Base-by-base conservation (phyloP, 805 yeast species). In the Wickerhamiella parazyma region DNA sequence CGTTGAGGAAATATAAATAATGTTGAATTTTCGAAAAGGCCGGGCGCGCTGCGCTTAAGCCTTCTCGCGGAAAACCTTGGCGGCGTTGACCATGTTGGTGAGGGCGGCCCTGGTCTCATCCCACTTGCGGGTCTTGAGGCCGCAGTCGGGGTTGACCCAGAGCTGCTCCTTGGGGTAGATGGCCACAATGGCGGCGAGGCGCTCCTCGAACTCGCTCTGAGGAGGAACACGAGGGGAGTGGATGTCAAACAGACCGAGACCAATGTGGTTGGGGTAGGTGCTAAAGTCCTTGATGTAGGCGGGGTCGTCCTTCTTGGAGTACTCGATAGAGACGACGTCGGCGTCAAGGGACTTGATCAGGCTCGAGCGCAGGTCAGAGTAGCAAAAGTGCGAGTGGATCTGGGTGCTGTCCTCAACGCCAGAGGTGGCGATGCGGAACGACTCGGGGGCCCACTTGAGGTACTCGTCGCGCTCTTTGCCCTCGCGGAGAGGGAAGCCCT, bases 61-160 rank as follows among this genome's bases (percentile, higher is more conserved):
- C 29, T 71, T 68, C 60, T 68, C 75, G 67, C 93, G 83, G 94
- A 74, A 89, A 71, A 75, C 76, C 77, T 91, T 89, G 63, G 97
- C 97, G 64, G 98, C 97, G 57, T 82, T 91, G 66, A 91, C 97
- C 98, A 91, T 91, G 73, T 91, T 83, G 68, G 94, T 83, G 70
- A 91, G 80, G 62, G 94, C 85, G 64, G 79, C 86, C 66, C 72
- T 85, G 60, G 89, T 84, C 78, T 91, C 98, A 59, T 82, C 85
- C 98, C 98, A 91, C 60, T 94, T 95, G 80, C 98, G 87, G 68
- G 98, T 91, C 83, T 91, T 91, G 70, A 91, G 79, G 78, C 98
- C 98, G 79, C 98, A 91, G 75, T 91, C 98, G 64, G 98, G 98
- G 93, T 91, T 91, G 66, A 91, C 94, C 98, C 98, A 91, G 78